phyloP scores from a whole-genome alignment of 2,329 filamentous ascomycete species.

The Arthroderma uncinatum region DNA sequence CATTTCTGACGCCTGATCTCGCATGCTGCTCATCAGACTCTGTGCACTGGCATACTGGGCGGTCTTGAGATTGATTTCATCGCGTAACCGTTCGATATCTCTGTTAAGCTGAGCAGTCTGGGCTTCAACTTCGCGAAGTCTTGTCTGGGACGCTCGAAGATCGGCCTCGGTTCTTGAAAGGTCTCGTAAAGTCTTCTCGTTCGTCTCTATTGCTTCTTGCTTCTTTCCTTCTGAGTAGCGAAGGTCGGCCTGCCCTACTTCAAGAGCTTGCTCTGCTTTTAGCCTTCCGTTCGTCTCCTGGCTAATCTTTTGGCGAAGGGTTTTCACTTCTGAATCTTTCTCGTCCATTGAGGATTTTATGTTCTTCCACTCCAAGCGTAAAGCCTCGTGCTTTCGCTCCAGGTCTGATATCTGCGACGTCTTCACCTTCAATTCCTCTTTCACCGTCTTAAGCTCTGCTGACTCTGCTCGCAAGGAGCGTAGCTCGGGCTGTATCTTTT shows the following conservation, averaged over 20 bases:
- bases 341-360: slow-evolving; percentile 61
- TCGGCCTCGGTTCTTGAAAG: slow-evolving; percentile 64
- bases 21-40: slow-evolving; percentile 79
- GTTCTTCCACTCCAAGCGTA: slow-evolving; percentile 60
- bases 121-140: slow-evolving; percentile 62
- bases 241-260: slow-evolving; percentile 62
- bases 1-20: slow-evolving; percentile 80
- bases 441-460: slow-evolving; percentile 58
- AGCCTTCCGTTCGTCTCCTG: slow-evolving; percentile 61
- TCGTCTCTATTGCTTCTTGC: slow-evolving; percentile 60
- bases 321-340: slow-evolving; percentile 66
- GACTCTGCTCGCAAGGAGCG: slow-evolving; percentile 68
- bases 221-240: slow-evolving; percentile 68
- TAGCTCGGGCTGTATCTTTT: slow-evolving; percentile 79
- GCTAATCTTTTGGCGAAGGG: slow-evolving; percentile 64
- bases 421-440: slow-evolving; percentile 59
- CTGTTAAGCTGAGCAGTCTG: slow-evolving; percentile 56
- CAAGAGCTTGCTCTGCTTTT: slow-evolving; percentile 68
- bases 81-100: slow-evolving; percentile 57
- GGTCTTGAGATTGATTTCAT: slow-evolving; percentile 73
- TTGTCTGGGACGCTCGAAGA: slow-evolving; percentile 43
- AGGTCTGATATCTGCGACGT: slow-evolving; percentile 58
- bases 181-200: slow-evolving; percentile 61
- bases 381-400: slow-evolving; percentile 71
- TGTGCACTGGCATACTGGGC: slow-evolving; percentile 80